A percentile compares a stretch with the other conserved stretches of the same genome.
These are phyloP conservation scores for Oenanthe sinensis DNA, from an alignment of 129 eudicot species.

Conservation along the genomic window DNA sequence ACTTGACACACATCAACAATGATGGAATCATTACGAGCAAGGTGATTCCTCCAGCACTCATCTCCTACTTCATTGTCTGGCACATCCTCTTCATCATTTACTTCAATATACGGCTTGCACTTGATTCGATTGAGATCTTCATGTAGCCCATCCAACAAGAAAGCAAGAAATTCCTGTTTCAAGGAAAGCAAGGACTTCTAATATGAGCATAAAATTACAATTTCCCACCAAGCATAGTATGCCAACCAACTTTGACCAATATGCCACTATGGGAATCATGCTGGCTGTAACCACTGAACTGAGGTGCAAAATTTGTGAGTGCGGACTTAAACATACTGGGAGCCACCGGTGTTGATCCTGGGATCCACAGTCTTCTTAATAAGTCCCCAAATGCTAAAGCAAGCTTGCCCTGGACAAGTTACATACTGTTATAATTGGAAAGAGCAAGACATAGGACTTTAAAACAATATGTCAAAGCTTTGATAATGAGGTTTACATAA, in stretches of 20 bases:
- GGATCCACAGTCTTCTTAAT: slow-evolving; percentile 70
- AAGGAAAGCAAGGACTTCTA: neutral
- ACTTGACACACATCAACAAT: slow-evolving; percentile 74
- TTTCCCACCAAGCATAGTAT: neutral
- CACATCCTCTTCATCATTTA: slow-evolving; percentile 43
- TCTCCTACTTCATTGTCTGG: slow-evolving; percentile 65
- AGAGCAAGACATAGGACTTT: neutral
- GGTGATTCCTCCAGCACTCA: slow-evolving; percentile 72
- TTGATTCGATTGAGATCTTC: slow-evolving; percentile 87
- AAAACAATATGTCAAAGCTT: neutral
- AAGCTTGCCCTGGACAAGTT: slow-evolving; percentile 60
- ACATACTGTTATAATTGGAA: neutral
- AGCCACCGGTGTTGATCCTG: slow-evolving; percentile 43
- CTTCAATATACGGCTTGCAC: slow-evolving; percentile 58
- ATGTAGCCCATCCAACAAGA: slow-evolving; percentile 85
- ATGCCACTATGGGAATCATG: slow-evolving; percentile 74
- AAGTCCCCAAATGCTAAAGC: slow-evolving; percentile 82
- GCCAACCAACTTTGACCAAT: slow-evolving; percentile 6
- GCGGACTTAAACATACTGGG: slow-evolving; percentile 58
- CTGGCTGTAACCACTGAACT: slow-evolving; percentile 72
- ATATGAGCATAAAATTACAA: neutral
- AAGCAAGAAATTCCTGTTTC: slow-evolving; percentile 76
- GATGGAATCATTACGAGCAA: slow-evolving; percentile 74
- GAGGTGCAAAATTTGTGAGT: slow-evolving; percentile 60
- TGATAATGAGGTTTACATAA: neutral